These are phyloP conservation scores for Candida tammaniensis DNA, from an alignment of 805 yeast genomes.

Conservation along the genomic window DNA sequence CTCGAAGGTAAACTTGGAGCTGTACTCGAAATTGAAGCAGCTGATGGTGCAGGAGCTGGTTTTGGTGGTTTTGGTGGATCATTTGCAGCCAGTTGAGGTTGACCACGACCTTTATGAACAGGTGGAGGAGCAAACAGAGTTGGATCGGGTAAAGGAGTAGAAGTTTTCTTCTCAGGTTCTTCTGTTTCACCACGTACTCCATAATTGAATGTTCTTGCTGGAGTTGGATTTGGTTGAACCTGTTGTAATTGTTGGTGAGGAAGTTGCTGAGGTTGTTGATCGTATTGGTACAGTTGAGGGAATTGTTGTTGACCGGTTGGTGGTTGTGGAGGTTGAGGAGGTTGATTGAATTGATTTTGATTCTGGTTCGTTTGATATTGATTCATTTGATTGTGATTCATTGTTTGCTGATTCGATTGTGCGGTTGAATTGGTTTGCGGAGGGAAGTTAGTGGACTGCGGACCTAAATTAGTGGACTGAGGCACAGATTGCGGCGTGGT, in stretches of 20 bases:
- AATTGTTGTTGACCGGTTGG: constrained; percentile 1
- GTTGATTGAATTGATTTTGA: too few relatives aligned
- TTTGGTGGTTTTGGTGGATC: constrained; percentile 2
- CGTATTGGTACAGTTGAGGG: constrained; percentile 1
- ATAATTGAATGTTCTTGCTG: constrained; percentile 10
- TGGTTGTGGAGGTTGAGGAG: constrained; percentile 10
- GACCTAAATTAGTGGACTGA: too few relatives aligned
- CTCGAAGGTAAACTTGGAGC: constrained; percentile 12
- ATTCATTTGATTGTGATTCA: too few relatives aligned
- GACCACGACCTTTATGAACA: constrained; percentile 28
- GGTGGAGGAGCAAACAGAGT: constrained; percentile 42
- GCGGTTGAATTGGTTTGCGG: too few relatives aligned
- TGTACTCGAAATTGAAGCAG: constrained; percentile 11
- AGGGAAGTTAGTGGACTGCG: too few relatives aligned
- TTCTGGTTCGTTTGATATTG: too few relatives aligned
- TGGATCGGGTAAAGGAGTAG: constrained; percentile 32
- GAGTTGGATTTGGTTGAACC: constrained; percentile 6
- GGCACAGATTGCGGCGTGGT: too few relatives aligned
- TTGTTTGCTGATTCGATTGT: too few relatives aligned
- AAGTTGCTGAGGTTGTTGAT: constrained; percentile 8
- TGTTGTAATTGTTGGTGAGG: constrained; percentile 1
- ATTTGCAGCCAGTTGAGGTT: constrained; percentile 1
- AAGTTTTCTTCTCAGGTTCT: constrained; percentile 20
- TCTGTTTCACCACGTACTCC: constrained; percentile 6
- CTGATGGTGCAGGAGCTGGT: constrained; percentile 1